phyloP scores from a whole-genome alignment of 768 basidiomycete species.

The Collybia mongolica region DNA sequence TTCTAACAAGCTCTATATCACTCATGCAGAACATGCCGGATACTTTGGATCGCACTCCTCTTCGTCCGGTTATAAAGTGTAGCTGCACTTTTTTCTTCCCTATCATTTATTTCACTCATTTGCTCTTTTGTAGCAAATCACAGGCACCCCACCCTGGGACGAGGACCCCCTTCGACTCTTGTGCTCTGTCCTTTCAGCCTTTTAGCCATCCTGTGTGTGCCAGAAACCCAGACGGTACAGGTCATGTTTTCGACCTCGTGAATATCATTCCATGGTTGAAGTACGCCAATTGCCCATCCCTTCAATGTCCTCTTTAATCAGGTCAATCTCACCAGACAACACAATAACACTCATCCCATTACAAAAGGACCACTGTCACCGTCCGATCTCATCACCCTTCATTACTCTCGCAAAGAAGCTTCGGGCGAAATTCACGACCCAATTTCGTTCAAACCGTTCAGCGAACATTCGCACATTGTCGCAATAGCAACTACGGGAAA shows the following conservation, averaged over 20 bases:
- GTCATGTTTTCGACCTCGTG: conserved; percentile 82
- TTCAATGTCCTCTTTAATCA: conserved; percentile 1
- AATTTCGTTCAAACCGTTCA: conserved; percentile 97
- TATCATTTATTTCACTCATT: conserved; percentile 9
- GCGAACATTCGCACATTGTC: conserved; percentile 92
- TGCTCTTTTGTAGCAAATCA: conserved; percentile 47
- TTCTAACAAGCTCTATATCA: conserved; percentile 85
- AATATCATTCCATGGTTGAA: conserved; percentile 96
- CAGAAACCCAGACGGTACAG: conserved; percentile 77
- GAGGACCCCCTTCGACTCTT: conserved; percentile 85
- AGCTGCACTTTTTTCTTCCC: conserved; percentile 12
- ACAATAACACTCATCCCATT: conserved; percentile 76
- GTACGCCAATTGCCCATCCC: conserved; percentile 44
- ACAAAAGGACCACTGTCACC: conserved; percentile 72
- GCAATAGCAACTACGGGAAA: conserved; percentile 89
- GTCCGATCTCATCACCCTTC: conserved; percentile 72
- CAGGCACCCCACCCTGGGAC: conserved; percentile 65
- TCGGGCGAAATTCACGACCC: conserved; percentile 92
- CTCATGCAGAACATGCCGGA: conserved; percentile 85
- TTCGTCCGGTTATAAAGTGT: conserved; percentile 73
- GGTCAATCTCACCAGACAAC: conserved; percentile 51
- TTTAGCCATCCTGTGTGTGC: conserved; percentile 89
- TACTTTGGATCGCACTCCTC: conserved; percentile 79
- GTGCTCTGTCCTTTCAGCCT: conserved; percentile 87
- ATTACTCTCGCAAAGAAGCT: conserved; percentile 79